Conservation (phyloP, 768 basidiomycete species). For the Tulasnella sp. region DNA sequence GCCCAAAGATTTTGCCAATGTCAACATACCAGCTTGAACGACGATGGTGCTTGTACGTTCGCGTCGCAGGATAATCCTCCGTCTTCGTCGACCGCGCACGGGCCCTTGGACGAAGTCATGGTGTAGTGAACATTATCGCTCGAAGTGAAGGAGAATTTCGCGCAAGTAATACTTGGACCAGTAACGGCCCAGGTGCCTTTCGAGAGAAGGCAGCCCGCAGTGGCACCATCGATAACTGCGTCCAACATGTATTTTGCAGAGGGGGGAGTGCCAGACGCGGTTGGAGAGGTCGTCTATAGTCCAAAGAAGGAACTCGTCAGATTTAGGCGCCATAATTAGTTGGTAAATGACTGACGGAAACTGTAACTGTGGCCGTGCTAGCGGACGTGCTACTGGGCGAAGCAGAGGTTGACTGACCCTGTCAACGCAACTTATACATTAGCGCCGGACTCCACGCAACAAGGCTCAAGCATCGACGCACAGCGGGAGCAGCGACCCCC, state of each 20-base stretch:
- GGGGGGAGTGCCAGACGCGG: neutral
- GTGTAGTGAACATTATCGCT: conserved; percentile 47
- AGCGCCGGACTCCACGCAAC: neutral
- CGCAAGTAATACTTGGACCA: conserved; percentile 41
- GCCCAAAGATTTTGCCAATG: neutral
- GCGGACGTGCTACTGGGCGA: neutral
- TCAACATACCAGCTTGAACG: neutral
- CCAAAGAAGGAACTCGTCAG: neutral
- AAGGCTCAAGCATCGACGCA: neutral
- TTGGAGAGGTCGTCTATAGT: neutral
- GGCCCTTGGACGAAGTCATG: conserved; percentile 55
- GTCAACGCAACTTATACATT: neutral
- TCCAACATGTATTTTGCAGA: conserved; percentile 30
- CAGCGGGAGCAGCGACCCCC: conserved; percentile 19
- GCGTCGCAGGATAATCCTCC: conserved; percentile 48
- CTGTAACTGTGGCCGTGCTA: neutral
- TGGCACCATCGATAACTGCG: conserved; percentile 48
- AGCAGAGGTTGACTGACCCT: neutral
- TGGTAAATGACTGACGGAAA: neutral
- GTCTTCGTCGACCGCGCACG: conserved; percentile 47
- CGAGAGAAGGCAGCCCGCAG: conserved; percentile 51
- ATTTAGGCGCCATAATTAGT: neutral
- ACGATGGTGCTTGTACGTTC: neutral
- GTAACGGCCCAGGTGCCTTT: conserved; percentile 58
- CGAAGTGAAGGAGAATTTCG: conserved; percentile 51